A percentile compares a stretch with the other conserved stretches of the same genome.
phyloP scores from a whole-genome alignment of 805 yeast species.

The Wickerhamiella vanderwaltii region DNA sequence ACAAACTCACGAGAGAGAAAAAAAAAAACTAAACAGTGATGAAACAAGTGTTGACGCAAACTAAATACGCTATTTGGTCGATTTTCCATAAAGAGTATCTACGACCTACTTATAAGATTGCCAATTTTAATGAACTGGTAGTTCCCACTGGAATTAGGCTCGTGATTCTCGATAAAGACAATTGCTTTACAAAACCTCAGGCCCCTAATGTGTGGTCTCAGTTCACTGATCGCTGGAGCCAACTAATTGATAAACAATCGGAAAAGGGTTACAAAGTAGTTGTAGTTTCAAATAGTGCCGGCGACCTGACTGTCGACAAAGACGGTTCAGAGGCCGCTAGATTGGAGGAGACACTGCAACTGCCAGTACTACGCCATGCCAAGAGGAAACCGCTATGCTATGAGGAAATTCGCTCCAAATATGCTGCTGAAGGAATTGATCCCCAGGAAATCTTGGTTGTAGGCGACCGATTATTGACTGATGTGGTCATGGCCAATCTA shows the following conservation, averaged over 20 bases:
- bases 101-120: slow-evolving; percentile 17
- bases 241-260: slow-evolving; percentile 27
- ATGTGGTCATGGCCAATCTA: slow-evolving; percentile 82
- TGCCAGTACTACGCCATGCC: slow-evolving; percentile 27
- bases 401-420: slow-evolving; percentile 51
- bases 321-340: slow-evolving; percentile 45
- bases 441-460: slow-evolving; percentile 67
- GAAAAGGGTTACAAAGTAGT: slow-evolving; percentile 43
- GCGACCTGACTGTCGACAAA: slow-evolving; percentile 58
- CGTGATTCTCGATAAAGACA: slow-evolving; percentile 84
- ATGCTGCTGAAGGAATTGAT: slow-evolving; percentile 36
- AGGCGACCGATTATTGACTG: slow-evolving; percentile 88
- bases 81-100: slow-evolving; percentile 10
- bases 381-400: slow-evolving; percentile 32
- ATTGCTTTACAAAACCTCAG: slow-evolving; percentile 81
- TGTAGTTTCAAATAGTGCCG: slow-evolving; percentile 88
- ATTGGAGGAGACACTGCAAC: slow-evolving; percentile 44
- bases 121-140: slow-evolving; percentile 15
- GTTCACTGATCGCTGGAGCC: slow-evolving; percentile 44
- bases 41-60: slow-evolving; percentile 9
- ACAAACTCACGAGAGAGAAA: too few species aligned
- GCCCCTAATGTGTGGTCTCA: slow-evolving; percentile 70
- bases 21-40: too few species aligned
- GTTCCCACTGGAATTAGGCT: slow-evolving; percentile 41
- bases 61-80: slow-evolving; percentile 13